Conservation (phyloP, 768 basidiomycete species). For the Russula lepida region DNA sequence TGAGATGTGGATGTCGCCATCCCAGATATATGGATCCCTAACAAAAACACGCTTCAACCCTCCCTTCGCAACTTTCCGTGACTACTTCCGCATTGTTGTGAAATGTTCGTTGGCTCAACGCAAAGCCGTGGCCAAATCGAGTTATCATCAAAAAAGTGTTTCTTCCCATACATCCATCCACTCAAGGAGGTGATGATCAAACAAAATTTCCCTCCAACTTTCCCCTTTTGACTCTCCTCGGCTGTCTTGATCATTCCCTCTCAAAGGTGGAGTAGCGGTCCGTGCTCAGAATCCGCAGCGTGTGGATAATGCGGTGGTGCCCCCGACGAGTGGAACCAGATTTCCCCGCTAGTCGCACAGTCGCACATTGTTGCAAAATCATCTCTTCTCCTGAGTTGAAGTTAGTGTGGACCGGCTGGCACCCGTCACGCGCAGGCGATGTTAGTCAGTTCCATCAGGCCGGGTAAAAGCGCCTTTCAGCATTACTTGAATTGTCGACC, state of each 20-base stretch:
- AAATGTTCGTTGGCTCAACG: neutral
- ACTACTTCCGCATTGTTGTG: neutral
- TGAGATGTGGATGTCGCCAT: constrained; percentile 4
- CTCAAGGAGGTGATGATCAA: constrained; percentile 1
- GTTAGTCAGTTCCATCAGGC: neutral
- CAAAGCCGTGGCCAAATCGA: constrained; percentile 9
- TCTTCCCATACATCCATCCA: neutral
- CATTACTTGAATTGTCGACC: neutral
- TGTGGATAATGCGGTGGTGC: neutral
- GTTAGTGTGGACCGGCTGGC: neutral
- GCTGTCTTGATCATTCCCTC: neutral
- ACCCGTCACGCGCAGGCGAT: too few relatives aligned
- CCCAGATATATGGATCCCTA: neutral
- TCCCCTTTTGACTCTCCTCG: constrained; percentile 9
- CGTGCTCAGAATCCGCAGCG: constrained; percentile 6
- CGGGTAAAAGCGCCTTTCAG: neutral
- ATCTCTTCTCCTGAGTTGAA: too few relatives aligned
- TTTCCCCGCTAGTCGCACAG: neutral
- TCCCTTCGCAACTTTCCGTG: constrained; percentile 6
- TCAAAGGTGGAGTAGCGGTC: neutral
- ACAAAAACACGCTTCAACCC: constrained; percentile 3
- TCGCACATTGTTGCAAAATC: neutral
- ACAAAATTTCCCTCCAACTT: constrained; percentile 6
- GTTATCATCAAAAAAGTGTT: neutral
- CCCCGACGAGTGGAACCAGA: neutral